Conservation (phyloP, 2,329 filamentous ascomycete species). For the Colletotrichum paranaense region DNA sequence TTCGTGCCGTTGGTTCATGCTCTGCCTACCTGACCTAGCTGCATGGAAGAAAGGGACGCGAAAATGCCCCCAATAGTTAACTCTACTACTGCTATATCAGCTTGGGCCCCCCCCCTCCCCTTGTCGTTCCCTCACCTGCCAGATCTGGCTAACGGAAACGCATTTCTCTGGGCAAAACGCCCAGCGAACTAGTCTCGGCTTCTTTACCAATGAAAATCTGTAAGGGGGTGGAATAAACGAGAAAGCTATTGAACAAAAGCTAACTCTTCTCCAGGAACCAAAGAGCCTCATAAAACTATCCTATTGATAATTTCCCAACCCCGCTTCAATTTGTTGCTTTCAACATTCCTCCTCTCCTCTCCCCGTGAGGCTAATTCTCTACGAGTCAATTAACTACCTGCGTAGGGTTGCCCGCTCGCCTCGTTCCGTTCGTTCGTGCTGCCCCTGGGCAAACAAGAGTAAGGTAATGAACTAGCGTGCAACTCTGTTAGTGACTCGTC, state of each 20-base stretch:
- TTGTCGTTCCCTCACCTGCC: conserved; percentile 11
- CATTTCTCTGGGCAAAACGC: conserved; percentile 24
- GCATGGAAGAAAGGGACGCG: not conserved
- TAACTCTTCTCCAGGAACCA: not conserved
- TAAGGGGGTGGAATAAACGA: not conserved
- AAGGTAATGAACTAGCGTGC: not conserved
- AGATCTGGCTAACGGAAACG: conserved; percentile 28
- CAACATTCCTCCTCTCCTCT: not conserved
- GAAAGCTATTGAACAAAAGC: conserved; percentile 6
- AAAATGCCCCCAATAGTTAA: too few relatives aligned
- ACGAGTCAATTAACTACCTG: not conserved
- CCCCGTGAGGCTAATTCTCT: not conserved
- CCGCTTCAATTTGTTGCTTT: not conserved
- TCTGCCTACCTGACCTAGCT: too few relatives aligned
- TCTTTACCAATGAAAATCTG: not conserved
- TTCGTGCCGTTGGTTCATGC: conserved; percentile 2
- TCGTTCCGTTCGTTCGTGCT: not conserved
- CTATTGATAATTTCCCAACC: not conserved
- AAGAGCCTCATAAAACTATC: not conserved
- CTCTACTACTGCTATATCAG: not conserved
- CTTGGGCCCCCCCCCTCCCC: not conserved
- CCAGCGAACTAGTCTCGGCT: conserved; percentile 7
- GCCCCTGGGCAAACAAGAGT: not conserved
- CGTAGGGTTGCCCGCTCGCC: not conserved
- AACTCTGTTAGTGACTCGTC: not conserved